These are phyloP conservation scores for Clavulina sp. DNA, from an alignment of 768 basidiomycete species.

Conservation along the genomic window DNA sequence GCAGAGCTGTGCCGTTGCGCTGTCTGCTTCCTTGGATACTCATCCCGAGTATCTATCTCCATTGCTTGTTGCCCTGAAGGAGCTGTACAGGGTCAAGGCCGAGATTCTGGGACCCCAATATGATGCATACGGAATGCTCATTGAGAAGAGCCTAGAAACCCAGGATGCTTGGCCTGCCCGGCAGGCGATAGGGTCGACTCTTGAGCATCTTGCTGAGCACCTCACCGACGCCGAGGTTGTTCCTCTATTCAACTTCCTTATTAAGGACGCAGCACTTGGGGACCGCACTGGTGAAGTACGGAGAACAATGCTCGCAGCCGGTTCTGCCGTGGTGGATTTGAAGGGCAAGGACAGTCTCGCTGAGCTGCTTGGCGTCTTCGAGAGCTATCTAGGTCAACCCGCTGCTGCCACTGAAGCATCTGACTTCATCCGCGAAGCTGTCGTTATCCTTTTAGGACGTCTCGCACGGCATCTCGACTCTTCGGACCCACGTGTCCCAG, in stretches of 20 bases:
- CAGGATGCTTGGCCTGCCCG: conserved; percentile 79
- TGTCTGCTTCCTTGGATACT: conserved; percentile 65
- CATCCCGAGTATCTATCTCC: conserved; percentile 27
- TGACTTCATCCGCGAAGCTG: conserved; percentile 86
- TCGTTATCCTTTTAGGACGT: conserved; percentile 86
- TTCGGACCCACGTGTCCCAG: conserved; percentile 57
- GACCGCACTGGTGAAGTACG: conserved; percentile 72
- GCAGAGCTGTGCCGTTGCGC: conserved; percentile 44
- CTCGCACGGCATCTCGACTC: conserved; percentile 74
- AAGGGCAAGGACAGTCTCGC: conserved; percentile 60
- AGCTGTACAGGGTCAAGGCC: conserved; percentile 77
- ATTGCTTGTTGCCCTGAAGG: conserved; percentile 32
- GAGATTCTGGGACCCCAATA: conserved; percentile 81
- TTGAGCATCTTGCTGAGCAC: conserved; percentile 47
- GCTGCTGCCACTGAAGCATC: conserved; percentile 41
- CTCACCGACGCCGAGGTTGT: conserved; percentile 46
- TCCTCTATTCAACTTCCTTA: conserved; percentile 69
- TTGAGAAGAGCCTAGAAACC: conserved; percentile 69
- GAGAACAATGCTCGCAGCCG: conserved; percentile 74
- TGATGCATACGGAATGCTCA: conserved; percentile 90
- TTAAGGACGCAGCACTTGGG: conserved; percentile 73
- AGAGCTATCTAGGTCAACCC: conserved; percentile 41
- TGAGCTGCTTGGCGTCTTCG: conserved; percentile 64
- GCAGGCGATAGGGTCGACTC: conserved; percentile 49
- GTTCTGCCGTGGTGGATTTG: conserved; percentile 59